Conservation (phyloP, 495 filamentous ascomycete species). For the Letharia columbiana region DNA sequence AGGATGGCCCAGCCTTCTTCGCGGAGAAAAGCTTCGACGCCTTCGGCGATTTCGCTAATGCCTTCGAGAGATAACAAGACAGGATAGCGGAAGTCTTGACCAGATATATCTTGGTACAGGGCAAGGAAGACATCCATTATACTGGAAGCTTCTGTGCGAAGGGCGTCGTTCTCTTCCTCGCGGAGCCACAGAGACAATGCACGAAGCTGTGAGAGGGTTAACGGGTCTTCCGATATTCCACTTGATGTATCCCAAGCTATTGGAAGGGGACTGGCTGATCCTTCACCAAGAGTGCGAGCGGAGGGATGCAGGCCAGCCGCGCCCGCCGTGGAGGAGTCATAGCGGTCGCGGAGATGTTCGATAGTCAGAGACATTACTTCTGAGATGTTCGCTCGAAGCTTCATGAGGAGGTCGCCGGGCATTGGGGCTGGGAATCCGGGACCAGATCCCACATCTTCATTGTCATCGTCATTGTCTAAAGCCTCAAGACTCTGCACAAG, state of each 20-base stretch:
- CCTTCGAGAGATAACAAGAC: conserved; percentile 48
- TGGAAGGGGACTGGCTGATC: conserved; percentile 19
- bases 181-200: conserved; percentile 52
- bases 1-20: conserved; percentile 45
- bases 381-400: conserved; percentile 47
- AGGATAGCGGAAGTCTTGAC: conserved; percentile 42
- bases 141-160: conserved; percentile 46
- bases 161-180: conserved; percentile 51
- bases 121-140: conserved; percentile 51
- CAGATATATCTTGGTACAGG: conserved; percentile 36
- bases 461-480: conserved; percentile 22
- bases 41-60: conserved; percentile 35
- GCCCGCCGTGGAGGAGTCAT: conserved; percentile 49
- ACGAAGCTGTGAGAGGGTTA: conserved; percentile 41
- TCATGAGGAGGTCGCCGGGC: conserved; percentile 47
- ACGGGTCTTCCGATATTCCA: conserved; percentile 31
- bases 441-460: conserved; percentile 20
- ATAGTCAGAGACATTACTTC: conserved; percentile 50
- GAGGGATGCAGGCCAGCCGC: conserved; percentile 45
- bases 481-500: conserved; percentile 44
- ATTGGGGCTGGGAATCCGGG: conserved; percentile 23
- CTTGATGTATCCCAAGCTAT: not conserved
- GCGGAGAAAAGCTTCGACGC: conserved; percentile 36
- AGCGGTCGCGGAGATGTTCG: conserved; percentile 58
- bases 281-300: conserved; percentile 29